Evolutionary conservation across 169 alveolate species (phyloP), one percentile per base, ranked within the genome.

Genomic region (Plasmodium relictum): DNA sequence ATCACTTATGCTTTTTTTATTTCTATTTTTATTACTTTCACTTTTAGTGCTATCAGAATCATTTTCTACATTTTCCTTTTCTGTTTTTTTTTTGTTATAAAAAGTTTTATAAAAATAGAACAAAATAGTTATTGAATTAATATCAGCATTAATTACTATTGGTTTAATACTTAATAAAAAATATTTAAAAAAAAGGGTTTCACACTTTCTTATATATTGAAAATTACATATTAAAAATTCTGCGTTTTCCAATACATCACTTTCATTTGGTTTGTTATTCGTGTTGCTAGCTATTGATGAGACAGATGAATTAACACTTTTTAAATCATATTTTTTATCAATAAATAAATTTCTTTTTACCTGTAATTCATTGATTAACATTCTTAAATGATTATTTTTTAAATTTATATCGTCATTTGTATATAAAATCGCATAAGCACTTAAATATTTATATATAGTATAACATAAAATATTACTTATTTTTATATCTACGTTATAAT

Each of bases 101-200:
- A 76, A 76, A 3, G 89, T 76, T 56, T 76, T 76, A n/a, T 76
- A 76, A 56, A 76, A 76, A 24, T 76, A 76, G 48, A 76, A 76
- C 20, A 76, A 70, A 45, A 76, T 37, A 22, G 89, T 76, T 7
- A 76, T 76, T 0, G 89, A 41, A 18, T 76, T 76, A 2, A 76
- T 76, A 18, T 76, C 89, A 8, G 89, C 89, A 18, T 76, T 76
- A n/a, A 76, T 76, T 0, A 76, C 89, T 6, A 76, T 24, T 8
- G 89, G 89, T 56, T 76, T 76, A 31, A 76, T 63, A 39, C 89
- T 76, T 16, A 76, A 58, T 31, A 76, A 58, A 58, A 76, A 76
- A 31, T 76, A 76, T 31, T 76, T 76, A 4, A 76, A 63, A 20
- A 76, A 76, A 24, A 76, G 58, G 14, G 89, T 76, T 50, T 76